Conservation (phyloP, 2,329 filamentous ascomycete genomes). For the Talaromyces sp. region DNA sequence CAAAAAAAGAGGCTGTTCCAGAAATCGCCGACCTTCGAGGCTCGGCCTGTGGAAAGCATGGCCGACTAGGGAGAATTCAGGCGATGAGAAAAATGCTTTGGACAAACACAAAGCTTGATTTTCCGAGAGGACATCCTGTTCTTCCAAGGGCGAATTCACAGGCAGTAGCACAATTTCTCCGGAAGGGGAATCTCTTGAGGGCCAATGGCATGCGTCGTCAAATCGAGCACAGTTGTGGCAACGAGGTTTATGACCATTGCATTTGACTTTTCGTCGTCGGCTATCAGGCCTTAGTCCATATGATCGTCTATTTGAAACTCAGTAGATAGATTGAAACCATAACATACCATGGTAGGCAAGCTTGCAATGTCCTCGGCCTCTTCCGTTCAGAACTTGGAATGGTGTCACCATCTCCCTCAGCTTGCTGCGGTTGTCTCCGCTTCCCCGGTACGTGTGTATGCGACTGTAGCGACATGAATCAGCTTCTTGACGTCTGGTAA, state of each 20-base stretch:
- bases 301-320: background rate
- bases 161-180: background rate
- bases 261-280: slow-evolving; percentile 6
- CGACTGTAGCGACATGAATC: background rate
- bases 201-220: background rate
- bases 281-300: background rate
- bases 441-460: background rate
- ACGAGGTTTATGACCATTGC: background rate
- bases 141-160: background rate
- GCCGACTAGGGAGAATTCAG: background rate
- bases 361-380: slow-evolving; percentile 7
- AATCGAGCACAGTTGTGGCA: slow-evolving; percentile 1
- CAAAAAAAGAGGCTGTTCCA: slow-evolving; percentile 2
- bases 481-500: background rate
- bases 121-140: background rate
- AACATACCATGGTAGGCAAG: slow-evolving; percentile 2
- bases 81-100: background rate
- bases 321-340: background rate
- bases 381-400: slow-evolving; percentile 1
- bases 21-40: background rate
- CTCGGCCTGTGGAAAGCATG: background rate
- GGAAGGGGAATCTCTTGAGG: background rate
- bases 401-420: background rate
- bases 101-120: background rate
- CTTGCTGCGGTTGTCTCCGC: slow-evolving; percentile 1